Evolutionary conservation across 1,139 yeast species (phyloP), one percentile per base, ranked within the genome.

Genomic region (Debaryomyces sp.): DNA sequence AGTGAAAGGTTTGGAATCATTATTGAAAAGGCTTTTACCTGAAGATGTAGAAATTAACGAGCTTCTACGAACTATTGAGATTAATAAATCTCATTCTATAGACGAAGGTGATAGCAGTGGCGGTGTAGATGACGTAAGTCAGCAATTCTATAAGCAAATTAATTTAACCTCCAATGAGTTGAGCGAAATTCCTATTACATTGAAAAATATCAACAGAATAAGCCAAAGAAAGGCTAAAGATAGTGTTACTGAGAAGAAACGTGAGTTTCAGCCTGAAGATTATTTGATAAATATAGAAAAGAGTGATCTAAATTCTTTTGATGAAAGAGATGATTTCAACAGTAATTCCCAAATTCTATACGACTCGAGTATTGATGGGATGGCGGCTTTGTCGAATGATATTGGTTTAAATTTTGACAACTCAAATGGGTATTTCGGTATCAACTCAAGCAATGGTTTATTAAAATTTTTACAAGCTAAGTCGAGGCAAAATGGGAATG

Each of bases 381-480:
- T 81, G 84, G 84, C 82, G 0, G 82, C 82, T 0, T 55, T 64
- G 17, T 60, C 66, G 3, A 60, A 60, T 41, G 62, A 60, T 40
- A 58, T 60, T 5, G 63, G 64, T 4, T 50, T 61, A 36, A 50
- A 53, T 12, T 56, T 78, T 22, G 76, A 79, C 47, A 77, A 77
- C 10, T 73, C 78, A 37, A 76, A 78, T 24, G 88, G 89, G 1
- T 83, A 81, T 58, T 79, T 80, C 54, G 89, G 89, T 1, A 77
- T 78, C n/a, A 85, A 84, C 3, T 82, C 88, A 5, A 73, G 82
- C 50, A 77, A 85, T 4, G 80, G 78, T 10, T 61, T 71, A 36
- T 54, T 71, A 42, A 61, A 70, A 52, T 60, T 60, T 42, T 43
- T 60, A 13, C 63, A 58, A 34, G 39, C 59, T 6, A 60, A 60